Percentiles rank a stretch among this genome's conserved stretches.
Evolutionary conservation across 2,329 filamentous ascomycete genomes (phyloP).

Genomic region (Dichotomopilus funicola): DNA sequence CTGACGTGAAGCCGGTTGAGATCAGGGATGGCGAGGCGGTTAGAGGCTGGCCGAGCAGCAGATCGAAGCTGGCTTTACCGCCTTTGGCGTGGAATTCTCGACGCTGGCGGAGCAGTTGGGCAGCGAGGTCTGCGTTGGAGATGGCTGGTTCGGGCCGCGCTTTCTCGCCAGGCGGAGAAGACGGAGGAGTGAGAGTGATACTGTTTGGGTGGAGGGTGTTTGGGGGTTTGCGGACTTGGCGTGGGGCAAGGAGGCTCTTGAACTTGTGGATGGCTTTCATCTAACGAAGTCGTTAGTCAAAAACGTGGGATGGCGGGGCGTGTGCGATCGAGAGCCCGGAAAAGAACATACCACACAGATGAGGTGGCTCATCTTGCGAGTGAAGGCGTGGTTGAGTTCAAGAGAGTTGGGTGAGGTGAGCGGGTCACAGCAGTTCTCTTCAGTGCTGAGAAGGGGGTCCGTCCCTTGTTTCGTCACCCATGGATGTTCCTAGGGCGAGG

Average conservation of each 20-base stretch:
- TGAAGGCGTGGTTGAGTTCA: conserved; percentile 87
- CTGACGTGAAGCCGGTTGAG: neutral
- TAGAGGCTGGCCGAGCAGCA: neutral
- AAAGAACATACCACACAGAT: conserved; percentile 61
- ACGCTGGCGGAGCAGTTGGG: conserved; percentile 42
- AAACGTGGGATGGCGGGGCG: conserved; percentile 1
- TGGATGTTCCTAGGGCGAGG: conserved; percentile 61
- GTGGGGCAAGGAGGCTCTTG: conserved; percentile 56
- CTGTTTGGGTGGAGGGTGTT: neutral
- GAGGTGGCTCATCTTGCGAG: conserved; percentile 78
- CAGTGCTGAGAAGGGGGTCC: conserved; percentile 70
- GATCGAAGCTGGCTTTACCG: conserved; percentile 10
- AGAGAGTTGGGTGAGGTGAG: conserved; percentile 81
- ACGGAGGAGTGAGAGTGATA: neutral
- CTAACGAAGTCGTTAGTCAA: conserved; percentile 24
- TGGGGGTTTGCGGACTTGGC: neutral
- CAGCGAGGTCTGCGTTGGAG: conserved; percentile 42
- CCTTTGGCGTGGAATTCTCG: conserved; percentile 33
- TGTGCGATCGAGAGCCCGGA: neutral
- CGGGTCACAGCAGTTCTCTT: conserved; percentile 78
- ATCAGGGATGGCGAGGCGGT: neutral
- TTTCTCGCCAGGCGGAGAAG: conserved; percentile 18
- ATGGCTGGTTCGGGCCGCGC: conserved; percentile 16
- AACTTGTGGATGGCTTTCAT: conserved; percentile 90
- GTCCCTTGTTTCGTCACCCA: conserved; percentile 82